Evolutionary conservation across 495 filamentous ascomycete species (phyloP), one percentile per base, ranked within the genome.

Genomic region (Aspergillus sparsus): DNA sequence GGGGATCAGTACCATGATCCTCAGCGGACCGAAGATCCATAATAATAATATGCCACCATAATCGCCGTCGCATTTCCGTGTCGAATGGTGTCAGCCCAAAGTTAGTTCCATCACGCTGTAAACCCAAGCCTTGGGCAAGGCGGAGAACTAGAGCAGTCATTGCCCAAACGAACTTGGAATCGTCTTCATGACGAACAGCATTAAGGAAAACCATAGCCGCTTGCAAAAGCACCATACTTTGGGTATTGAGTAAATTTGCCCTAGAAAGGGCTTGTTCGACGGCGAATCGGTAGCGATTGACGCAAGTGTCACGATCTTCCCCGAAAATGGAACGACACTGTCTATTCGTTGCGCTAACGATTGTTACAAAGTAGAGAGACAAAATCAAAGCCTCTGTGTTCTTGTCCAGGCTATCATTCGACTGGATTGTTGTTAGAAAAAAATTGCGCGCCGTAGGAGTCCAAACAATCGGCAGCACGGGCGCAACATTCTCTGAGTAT

Each of bases 11-110:
- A 0, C 91, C 93, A 68, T 93, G 88, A 59, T 94, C 92, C 66
- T 96, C 92, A 9, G 89, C 85, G 0, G 91, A 86, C 15, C 90
- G 82, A 3, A 86, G 74, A 69, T 97, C 92, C 47, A 96, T 68
- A 16, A 92, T 75, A 66, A 84, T 87, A 8, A 96, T 81, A 47
- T 89, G 85, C 87, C 91, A 93, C 87, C 92, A 97, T 5, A 96
- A 68, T 2, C 92, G 82, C 51, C 92, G 82, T 53, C 92, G 83
- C 83, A 94, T 90, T 69, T 97, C 92, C 0, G 86, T 84, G 49
- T 96, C 89, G 63, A 92, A 93, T 0, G 90, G 88, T 45, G 80
- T 80, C 6, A 93, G 72, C 21, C 82, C 82, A 58, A 92, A 91
- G 63, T 91, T 80, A 2, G 79, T 81, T 3, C 89, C 90, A 65